Evolutionary conservation across 2,329 filamentous ascomycete genomes (phyloP), one percentile per base, ranked within the genome.

Genomic region (Penicillium frequentans): DNA sequence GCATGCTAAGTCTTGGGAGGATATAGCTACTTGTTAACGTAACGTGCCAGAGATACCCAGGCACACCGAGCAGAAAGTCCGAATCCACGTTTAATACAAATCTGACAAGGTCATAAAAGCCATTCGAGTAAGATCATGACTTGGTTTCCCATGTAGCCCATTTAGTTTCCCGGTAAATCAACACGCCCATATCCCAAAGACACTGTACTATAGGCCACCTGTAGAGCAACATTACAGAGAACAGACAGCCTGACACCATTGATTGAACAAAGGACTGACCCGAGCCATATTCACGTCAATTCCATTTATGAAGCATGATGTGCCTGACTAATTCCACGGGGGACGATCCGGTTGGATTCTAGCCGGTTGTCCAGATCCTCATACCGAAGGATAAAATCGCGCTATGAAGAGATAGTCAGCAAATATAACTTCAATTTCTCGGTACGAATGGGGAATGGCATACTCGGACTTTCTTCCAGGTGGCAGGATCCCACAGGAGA

Each of bases 381-480:
- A 57, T 81, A 81, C 51, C 77, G 75, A 54, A 81, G 71, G 35
- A 80, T 76, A 52, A 80, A 81, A 59, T 81, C 78, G 44, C 78
- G 76, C 73, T 79, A 57, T 44, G 52, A 31, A 49, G 10, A 21
- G 21, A 31, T 47, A 21, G 39, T 65, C 24, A 72, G 67, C 37
- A 54, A 23, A 14, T 16, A 42, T 31, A 1, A 42, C 45, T 31
- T 26, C 27, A 11, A 19, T 6, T 6, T 9, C 10, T 3, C 9
- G 7, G 7, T 31, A 4, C 16, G 7, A 47, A 14, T n/a, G 33
- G 71, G 29, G 11, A 42, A 19, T n/a, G 31, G 71, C 77, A 63
- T 72, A 80, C 79, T 65, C 73, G 69, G 56, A 79, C 72, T 67
- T 79, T 79, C 70, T 81, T 80, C 79, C 79, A 82, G 50, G 70